Conservation (phyloP, 1,284 basidiomycete genomes). For the Malassezia restricta region DNA sequence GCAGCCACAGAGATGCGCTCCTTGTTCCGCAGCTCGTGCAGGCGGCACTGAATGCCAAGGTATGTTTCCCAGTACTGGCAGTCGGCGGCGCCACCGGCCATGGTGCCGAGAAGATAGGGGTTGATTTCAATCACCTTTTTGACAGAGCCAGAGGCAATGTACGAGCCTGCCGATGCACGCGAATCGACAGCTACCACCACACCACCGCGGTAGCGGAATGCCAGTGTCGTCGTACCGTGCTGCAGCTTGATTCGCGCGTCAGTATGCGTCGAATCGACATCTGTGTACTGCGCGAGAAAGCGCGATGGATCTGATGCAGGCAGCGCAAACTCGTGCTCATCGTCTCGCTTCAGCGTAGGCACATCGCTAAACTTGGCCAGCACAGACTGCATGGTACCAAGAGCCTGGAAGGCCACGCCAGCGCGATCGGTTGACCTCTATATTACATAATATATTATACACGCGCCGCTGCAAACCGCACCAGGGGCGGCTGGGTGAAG, state of each 20-base stretch:
- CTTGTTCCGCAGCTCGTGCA: constrained; percentile 92
- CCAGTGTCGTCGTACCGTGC: constrained; percentile 95
- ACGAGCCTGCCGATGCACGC: constrained; percentile 88
- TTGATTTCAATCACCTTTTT: constrained; percentile 89
- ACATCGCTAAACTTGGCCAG: constrained; percentile 1
- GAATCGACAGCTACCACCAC: constrained; percentile 98
- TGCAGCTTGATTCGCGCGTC: constrained; percentile 73
- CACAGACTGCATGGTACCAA: constrained; percentile 7
- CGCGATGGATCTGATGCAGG: constrained; percentile 20
- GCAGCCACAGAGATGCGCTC: constrained; percentile 97
- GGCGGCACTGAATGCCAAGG: constrained; percentile 88
- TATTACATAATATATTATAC: constrained; percentile 2
- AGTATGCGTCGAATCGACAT: constrained; percentile 43
- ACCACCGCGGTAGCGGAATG: constrained; percentile 90
- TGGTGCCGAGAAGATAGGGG: constrained; percentile 91
- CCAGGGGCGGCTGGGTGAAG: constrained; percentile 1
- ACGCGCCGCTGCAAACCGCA: not conserved
- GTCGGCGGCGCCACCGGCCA: constrained; percentile 83
- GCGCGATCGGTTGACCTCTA: constrained; percentile 3
- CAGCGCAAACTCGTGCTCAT: not conserved
- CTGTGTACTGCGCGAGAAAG: constrained; percentile 43
- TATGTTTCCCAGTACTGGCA: constrained; percentile 57
- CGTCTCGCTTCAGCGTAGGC: not conserved
- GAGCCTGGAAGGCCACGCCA: constrained; percentile 4
- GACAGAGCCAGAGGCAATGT: constrained; percentile 60